Base-by-base conservation (phyloP, 2,329 filamentous ascomycete species). In the Thelonectria olida region DNA sequence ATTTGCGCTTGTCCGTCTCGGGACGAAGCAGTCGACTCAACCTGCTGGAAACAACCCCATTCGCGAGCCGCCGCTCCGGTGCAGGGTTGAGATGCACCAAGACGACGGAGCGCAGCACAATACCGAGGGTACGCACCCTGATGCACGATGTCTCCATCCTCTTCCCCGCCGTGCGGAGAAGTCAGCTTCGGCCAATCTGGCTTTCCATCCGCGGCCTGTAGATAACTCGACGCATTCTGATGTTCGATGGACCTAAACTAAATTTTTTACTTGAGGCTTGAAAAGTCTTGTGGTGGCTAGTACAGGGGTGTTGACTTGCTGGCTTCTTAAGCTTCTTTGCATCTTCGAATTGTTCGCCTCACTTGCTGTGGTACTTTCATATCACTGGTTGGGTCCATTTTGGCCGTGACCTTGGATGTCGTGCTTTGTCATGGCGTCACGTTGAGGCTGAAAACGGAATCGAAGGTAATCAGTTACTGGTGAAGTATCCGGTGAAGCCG, bases 121-220 rank as follows among this genome's bases (percentile, higher is more conserved):
- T 67, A 62, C 65, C 63, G 65, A 62, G 51, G 59, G 57, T 60
- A 58, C 59, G 64, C 57, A 63, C 45, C 53, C 59, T 38, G 66
- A 71, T 71, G 68, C 68, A 71, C 65, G 61, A 71, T 71, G 65
- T 70, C 57, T 65, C 63, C 62, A 64, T 70, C 61, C 66, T 65
- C 66, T 54, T 62, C 42, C 68, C 67, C 64, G 65, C 63, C 52
- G 60, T 71, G 68, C 67, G 68, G 68, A 71, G 68, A 71, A 71
- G 63, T 44, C 55, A 53, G 57, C 57, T 44, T 59, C 65, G 51
- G 36, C 65, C 61, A 68, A 67, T 70, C 67, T 63, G 62, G 60
- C 44, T 65, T 36, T 42, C 55, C 61, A 41, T 61, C 55, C 45
- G 55, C 56, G 25, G 31, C 45, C 53, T 52, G 61, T 48, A n/a